Base-by-base conservation (phyloP, 371 early-diverging fungal species). In the Zychaea mexicana region DNA sequence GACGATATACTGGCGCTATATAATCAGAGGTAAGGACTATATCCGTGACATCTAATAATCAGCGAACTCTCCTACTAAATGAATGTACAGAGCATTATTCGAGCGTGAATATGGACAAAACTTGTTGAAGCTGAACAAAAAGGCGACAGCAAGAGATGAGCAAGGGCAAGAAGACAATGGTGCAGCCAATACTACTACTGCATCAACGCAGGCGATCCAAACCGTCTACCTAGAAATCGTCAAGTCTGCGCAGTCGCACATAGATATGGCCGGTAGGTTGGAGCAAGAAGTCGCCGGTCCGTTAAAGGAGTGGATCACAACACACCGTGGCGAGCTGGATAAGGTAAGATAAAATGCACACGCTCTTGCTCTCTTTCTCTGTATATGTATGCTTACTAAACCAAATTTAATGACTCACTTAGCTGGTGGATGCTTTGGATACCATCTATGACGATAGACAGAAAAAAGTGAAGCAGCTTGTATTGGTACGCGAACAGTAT, bases 81-180 rank as follows among this genome's bases (percentile, higher is more conserved):
- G n/a, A n/a, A n/a, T 21, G 6, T 33, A 33, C 21, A 68, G 74
- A n/a, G 62, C 74, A 27, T 19, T 58, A 27, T 12, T 56, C 17
- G 79, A 79, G 42, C 65, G 60, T 12, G 79, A 69, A 49, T 74
- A 67, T 68, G 77, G 80, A 2, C 66, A 74, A 57, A 70, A 73
- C 32, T 30, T 79, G 15, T 49, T 69, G 61, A 21, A 30, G 2
- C 38, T 77, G 32, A 60, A 66, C 3, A 45, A 33, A 13, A 19
- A 31, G n/a, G 33, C 19, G 28, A 49, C 46, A 6, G 45, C 27
- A 21, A 13, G 47, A 38, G 27, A 38, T 3, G 61, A 64, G 22
- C n/a, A 33, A 68, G 36, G n/a, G 33, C 2, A 57, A 60, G 27
- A 52, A 47, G 17, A 28, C 31, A 17, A 64, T 65, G 13, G n/a